Percentiles rank a stretch among this genome's conserved stretches.
phyloP scores from a whole-genome alignment of 2,329 filamentous ascomycete species.

The Diaporthe longicolla region DNA sequence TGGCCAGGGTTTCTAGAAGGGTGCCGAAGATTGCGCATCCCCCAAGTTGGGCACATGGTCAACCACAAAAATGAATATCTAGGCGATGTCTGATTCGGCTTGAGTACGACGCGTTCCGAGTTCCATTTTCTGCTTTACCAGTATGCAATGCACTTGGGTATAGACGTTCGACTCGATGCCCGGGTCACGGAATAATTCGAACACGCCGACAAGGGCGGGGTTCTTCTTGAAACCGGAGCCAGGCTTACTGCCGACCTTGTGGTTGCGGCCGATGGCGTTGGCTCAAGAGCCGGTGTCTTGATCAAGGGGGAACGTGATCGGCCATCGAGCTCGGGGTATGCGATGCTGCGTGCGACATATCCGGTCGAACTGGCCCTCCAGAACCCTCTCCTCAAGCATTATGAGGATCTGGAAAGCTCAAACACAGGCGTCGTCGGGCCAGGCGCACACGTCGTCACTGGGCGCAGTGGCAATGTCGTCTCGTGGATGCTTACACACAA shows the following conservation, averaged over 20 bases:
- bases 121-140: background rate
- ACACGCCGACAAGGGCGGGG: background rate
- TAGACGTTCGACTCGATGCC: background rate
- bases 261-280: background rate
- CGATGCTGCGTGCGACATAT: background rate
- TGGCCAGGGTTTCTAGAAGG: background rate
- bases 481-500: constrained; percentile 5
- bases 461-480: background rate
- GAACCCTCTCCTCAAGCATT: background rate
- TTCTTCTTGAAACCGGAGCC: background rate
- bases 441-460: background rate
- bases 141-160: background rate
- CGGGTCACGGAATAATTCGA: background rate
- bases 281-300: background rate
- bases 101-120: background rate
- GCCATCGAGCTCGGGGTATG: too few relatives aligned
- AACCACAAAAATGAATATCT: too few relatives aligned
- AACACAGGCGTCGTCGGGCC: background rate
- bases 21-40: background rate
- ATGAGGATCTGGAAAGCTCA: background rate
- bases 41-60: too few relatives aligned
- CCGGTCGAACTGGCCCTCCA: background rate
- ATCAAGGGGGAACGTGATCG: too few relatives aligned
- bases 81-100: background rate
- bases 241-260: constrained; percentile 4